Evolutionary conservation across 2,329 filamentous ascomycete genomes (phyloP), one percentile per base, ranked within the genome.

Genomic region (Venturia nashicola): DNA sequence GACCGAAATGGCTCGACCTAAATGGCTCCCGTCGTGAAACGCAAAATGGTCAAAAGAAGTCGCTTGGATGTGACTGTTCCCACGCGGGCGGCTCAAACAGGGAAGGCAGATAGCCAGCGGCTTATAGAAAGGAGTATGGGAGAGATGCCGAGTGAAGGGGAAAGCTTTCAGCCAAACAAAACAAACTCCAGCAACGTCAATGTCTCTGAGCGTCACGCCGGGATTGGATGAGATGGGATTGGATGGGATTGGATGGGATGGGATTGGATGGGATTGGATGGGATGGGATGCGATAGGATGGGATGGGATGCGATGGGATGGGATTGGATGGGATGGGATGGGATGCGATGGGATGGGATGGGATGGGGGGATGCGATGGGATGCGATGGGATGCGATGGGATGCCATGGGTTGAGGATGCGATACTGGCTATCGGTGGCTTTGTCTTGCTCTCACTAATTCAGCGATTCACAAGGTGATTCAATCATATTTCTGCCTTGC

Each of bases 31-130:
- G 51, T 57, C 27, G 51, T 57, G 51, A n/a, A 36, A 57, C 27
- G 27, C 51, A 57, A 36, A n/a, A 57, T 34, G 7, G 32, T 20
- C 51, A 57, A 57, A 57, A n/a, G 18, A 36, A 20, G 14, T 57
- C 39, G 1, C 32, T 57, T 57, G 51, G 51, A 9, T n/a, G 27
- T 36, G 14, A 57, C 27, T 18, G 51, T 36, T 57, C 27, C 51
- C 51, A 57, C 51, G 51, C 51, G 51, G 51, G 51, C 51, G 51
- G 51, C 51, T 57, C 32, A 18, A 36, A n/a, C 51, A 57, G 51
- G 51, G 27, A 36, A 57, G 32, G 51, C 32, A 36, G 51, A 36
- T 8, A 36, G 51, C 32, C 32, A 55, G 48, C 48, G 48, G 48
- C 48, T 55, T 55, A 23, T 8, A 57, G 51, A 57, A 57, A 36